Base-by-base conservation (phyloP, 495 filamentous ascomycete species). In the Aspergillus indologenus region DNA sequence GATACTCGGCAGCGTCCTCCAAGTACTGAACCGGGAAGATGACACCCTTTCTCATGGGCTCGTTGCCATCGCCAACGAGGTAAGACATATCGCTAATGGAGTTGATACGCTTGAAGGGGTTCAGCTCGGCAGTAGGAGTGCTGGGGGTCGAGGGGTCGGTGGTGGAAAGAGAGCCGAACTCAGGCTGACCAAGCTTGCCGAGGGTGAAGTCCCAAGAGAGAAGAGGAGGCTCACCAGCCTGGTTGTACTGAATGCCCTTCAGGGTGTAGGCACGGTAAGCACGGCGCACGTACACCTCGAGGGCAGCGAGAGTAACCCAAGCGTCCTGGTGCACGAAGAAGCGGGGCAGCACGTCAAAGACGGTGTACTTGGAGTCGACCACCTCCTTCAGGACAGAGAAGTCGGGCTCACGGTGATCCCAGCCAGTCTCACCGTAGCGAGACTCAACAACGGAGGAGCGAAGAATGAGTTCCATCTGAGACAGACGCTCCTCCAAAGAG, bases 391-490 rank as follows among this genome's bases (percentile, higher is more conserved):
- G 84, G 65, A 92, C 79, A 45, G 91, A 85, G 51, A 92, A 75
- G 68, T 88, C 87, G 18, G 94, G 94, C 68, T 96, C 90, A 61
- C 95, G 85, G 75, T 98, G 94, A 52, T 96, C 92, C 91, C 91
- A 97, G 45, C 93, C 92, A 45, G 90, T 95, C 79, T 98, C 94
- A 31, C 94, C 94, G 69, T 98, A 98, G 64, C 90, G 86, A 43
- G 92, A 96, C 73, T 98, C 91, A 7, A 97, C 85, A n/a, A 98
- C 94, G 2, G 95, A 92, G 34, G 94, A 96, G 43, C 93, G 90
- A 31, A 98, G 83, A 65, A 98, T 98, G 74, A 97, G 93, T 77
- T 98, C 95, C 94, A 98, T 97, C 76, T 98, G 94, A 34, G 87
- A 84, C 7, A 90, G 87, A 62, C 94, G 84, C 81, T 98, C 94